Evolutionary conservation across 352 stramenopile species (phyloP), one percentile per base, ranked within the genome.

Genomic region (Blastocystis hominis): DNA sequence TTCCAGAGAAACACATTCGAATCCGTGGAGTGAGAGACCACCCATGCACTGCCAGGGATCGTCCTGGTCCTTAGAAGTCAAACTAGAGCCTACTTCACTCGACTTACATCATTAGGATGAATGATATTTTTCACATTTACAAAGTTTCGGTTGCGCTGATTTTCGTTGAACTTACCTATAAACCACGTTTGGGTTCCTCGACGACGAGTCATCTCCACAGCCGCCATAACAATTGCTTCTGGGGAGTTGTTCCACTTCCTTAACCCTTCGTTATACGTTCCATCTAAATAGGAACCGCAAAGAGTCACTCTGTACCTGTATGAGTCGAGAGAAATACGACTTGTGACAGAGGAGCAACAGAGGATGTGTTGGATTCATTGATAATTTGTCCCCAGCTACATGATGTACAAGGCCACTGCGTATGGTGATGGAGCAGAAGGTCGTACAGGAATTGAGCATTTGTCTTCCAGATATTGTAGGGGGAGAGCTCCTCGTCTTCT

Each of bases 361-460:
- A 66, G n/a, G 30, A 54, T 46, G 42, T 30, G 47, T 40, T 84
- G 3, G 34, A n/a, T 24, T 84, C 72, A n/a, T 84, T 61, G 2
- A 61, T 66, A 9, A 84, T 20, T 9, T 17, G 72, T 54, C 72
- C 72, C 72, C 72, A 84, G 40, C 47, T 68, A 64, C 72, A 84
- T 30, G 44, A 68, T 20, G 62, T 24, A 47, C 72, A 68, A 5
- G 72, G 72, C 72, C 72, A 84, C n/a, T 63, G 54, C 10, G 54
- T 64, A 44, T 84, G 72, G 56, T 84, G 50, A 34, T 84, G 54
- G 15, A 84, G 54, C 3, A 84, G 55, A 44, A 84, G 72, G 44
- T 84, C 72, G 47, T 84, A 84, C 34, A 84, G 47, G 68, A 68
- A 84, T 53, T 84, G 72, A 24, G 72, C 36, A 46, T 84, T 84